Evolutionary conservation across 495 filamentous ascomycete species (phyloP), one percentile per base, ranked within the genome.

Genomic region (Penicillium paradoxum): DNA sequence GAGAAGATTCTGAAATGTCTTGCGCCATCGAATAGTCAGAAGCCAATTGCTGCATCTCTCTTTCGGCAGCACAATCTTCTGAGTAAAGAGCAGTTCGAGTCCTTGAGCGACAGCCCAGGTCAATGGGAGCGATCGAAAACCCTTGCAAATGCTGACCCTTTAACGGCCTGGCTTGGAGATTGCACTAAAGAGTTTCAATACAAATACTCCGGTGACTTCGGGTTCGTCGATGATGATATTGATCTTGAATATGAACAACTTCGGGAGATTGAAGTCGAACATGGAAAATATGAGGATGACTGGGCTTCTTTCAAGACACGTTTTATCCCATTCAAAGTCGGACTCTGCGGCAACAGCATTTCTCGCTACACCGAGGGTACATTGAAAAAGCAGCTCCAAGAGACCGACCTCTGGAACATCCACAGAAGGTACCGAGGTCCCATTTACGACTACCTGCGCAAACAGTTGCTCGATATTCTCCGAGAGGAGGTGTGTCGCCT

Each of bases 161-260:
- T 93, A 48, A 64, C 67, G 3, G 63, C 74, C 11, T 91, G 88
- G 87, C 71, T 93, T 29, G 80, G 82, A 4, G 76, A 78, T 11
- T 58, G 72, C 49, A 59, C 79, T 48, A 42, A 64, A 11, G 49
- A 60, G 22, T 74, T 79, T 24, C 53, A 73, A 18, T 66, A 69
- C 3, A 56, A 64, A 17, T 73, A 75, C 29, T 46, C 59, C 18
- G 55, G 64, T 4, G 73, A 80, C 34, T 73, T 79, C 50, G 73
- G 73, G 1, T 72, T 79, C 33, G 73, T 72, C 10, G 72, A 79
- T 21, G 85, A 89, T 60, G 84, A 89, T 29, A 67, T 68, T 3
- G 85, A 89, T 43, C 69, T 84, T 6, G 85, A 86, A 29, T 79
- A 78, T 37, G 87, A 89, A 60, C 74, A 82, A 53, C 63, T 87